These are phyloP conservation scores for Trametes cinnabarina DNA, from an alignment of 768 basidiomycete species.

Conservation along the genomic window DNA sequence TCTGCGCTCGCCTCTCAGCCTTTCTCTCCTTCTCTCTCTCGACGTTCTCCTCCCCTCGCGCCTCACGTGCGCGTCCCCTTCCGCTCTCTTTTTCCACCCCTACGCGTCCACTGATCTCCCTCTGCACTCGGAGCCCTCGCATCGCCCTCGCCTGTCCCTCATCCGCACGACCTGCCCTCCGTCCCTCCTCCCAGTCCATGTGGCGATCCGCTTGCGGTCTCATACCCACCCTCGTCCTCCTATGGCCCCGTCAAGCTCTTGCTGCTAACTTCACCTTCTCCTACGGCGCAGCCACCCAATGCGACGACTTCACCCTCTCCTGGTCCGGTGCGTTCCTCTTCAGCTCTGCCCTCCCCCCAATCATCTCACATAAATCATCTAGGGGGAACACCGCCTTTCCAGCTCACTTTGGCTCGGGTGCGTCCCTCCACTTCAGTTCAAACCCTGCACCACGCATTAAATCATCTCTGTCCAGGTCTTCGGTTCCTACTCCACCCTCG, in stretches of 20 bases:
- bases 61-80: background rate
- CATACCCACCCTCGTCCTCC: conserved; percentile 23
- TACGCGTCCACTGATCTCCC: background rate
- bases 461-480: conserved; percentile 42
- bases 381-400: conserved; percentile 61
- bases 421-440: too few relatives aligned
- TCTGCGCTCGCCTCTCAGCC: background rate
- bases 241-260: conserved; percentile 15
- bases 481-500: conserved; percentile 50
- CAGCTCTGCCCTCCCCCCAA: background rate
- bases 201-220: conserved; percentile 21
- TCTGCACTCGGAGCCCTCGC: background rate
- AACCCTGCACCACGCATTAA: background rate
- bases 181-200: conserved; percentile 11
- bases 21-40: background rate
- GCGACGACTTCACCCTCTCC: conserved; percentile 56
- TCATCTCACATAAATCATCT: conserved; percentile 1
- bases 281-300: conserved; percentile 52
- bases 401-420: conserved; percentile 51
- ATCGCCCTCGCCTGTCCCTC: background rate
- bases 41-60: background rate
- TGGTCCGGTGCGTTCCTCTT: conserved; percentile 54
- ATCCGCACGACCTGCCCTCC: background rate
- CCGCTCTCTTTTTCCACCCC: conserved; percentile 5
- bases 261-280: conserved; percentile 47